Evolutionary conservation across 176 grass and related monocot genomes (phyloP), one percentile per base, ranked within the genome.

Genomic region (Hyparrhenia diplandra): DNA sequence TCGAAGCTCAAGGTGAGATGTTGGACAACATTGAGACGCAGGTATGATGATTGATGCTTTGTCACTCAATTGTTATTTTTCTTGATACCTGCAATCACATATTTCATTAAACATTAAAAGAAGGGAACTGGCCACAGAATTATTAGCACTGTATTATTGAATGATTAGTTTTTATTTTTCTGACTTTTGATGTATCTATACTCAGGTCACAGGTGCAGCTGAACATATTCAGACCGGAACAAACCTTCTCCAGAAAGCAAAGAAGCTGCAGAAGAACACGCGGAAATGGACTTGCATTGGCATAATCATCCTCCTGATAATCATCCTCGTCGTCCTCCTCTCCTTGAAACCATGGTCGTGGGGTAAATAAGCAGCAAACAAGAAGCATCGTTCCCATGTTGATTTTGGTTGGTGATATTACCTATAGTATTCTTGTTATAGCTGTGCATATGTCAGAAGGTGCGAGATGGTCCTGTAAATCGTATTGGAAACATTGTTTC

Each of bases 251-350:
- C 81, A 58, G 42, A 91, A 91, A 78, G 88, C 92, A 2, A 98
- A 71, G 42, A 82, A 24, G 67, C 70, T 85, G 17, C 92, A 95
- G 54, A 93, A 93, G 45, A 98, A 84, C 87, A 47, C 88, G 1
- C 86, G 95, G 5, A 98, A 98, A 86, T 95, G 95, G 66, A 81
- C 83, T 21, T 98, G 90, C 79, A 71, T 89, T 24, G 86, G 37
- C 21, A 95, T 95, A 17, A 75, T 93, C 69, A 45, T 98, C 17
- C 71, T 98, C 20, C 84, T 98, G 31, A 28, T 92, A 65, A 81
- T 92, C 55, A 23, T 85, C 14, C 67, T 90, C 20, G 10, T 91
- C 20, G 3, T 94, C 42, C 29, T 98, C 66, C 69, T 87, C 31
- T 43, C 75, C 5, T 5, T 98, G 13, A 91, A 85, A 64, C 95